Base-by-base conservation (phyloP, 495 filamentous ascomycete species). In the Xylaria flabelliformis region DNA sequence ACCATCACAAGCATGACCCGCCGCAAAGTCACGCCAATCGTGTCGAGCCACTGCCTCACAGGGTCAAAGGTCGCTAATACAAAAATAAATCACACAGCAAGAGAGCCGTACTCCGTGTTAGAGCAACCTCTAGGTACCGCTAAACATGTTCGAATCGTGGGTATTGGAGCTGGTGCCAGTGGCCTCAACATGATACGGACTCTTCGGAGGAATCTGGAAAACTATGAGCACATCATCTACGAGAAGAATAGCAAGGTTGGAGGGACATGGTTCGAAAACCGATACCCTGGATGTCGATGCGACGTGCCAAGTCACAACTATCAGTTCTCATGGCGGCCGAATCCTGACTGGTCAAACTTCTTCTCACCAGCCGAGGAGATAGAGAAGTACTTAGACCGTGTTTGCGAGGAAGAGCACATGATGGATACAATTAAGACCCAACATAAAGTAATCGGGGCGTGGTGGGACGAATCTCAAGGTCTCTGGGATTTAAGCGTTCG, bases 201-300 rank as follows among this genome's bases (percentile, higher is more conserved):
- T 19, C 76, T 86, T 29, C 79, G 80, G 36, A 77, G 79, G 56
- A 82, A 82, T 72, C 72, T 86, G 50, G 77, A 69, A 68, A 78
- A 84, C 76, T 85, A 82, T 61, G 87, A 91, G 17, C 81, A 91
- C 34, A 84, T 87, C 42, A 85, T 94, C 51, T 96, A 93, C 79
- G 93, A 96, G 77, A 95, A 94, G 85, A 95, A 95, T 73, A 77
- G 78, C 0, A 91, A 91, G 59, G 83, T 89, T 64, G 88, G 87
- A 26, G 88, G 88, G 10, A 89, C 88, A 0, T 90, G 88, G 88
- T 82, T 85, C 61, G 88, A 89, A 76, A 90, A 89, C 74, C 79
- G 83, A 17, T 90, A 90, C 68, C 87, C 87, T 0, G 86, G 86
- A 63, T 87, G 85, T 72, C 77, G 79, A 72, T 89, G 87, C 76